Evolutionary conservation across 73 alveolate species (phyloP).

Genomic region (Paramecium caudatum): DNA sequence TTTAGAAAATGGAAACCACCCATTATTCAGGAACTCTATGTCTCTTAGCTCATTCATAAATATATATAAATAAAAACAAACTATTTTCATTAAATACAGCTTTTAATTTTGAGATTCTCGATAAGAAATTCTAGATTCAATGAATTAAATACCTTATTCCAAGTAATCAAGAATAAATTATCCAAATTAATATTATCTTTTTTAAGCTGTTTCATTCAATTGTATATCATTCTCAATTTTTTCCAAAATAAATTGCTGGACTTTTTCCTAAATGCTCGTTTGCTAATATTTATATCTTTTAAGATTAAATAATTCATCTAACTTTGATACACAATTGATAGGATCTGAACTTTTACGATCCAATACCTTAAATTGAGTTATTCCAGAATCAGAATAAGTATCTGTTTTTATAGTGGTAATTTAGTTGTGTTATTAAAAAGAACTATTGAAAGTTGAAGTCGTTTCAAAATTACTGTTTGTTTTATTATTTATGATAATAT

Average conservation of each 20-base stretch:
- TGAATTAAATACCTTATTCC: not conserved
- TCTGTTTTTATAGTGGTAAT: not conserved
- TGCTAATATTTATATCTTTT: conserved; percentile 13
- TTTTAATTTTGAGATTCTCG: not conserved
- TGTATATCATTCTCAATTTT: not conserved
- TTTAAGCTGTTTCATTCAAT: not conserved
- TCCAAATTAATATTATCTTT: not conserved
- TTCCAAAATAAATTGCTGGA: not conserved
- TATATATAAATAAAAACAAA: too few relatives aligned
- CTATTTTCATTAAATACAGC: conserved; percentile 28
- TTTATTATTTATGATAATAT: conserved; percentile 30
- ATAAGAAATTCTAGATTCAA: not conserved
- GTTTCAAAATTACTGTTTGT: conserved; percentile 34
- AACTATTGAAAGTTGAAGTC: conserved; percentile 24
- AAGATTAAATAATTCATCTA: not conserved
- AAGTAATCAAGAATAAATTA: not conserved
- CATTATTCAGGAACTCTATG: too few relatives aligned
- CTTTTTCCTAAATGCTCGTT: not conserved
- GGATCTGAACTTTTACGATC: conserved; percentile 60
- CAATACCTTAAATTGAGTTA: not conserved
- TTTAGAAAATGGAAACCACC: too few relatives aligned
- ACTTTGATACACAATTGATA: not conserved
- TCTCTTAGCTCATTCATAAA: too few relatives aligned
- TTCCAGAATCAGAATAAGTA: conserved; percentile 28
- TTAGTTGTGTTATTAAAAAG: conserved; percentile 20